Percentiles rank a stretch among this genome's conserved stretches.
phyloP scores from a whole-genome alignment of 306 rosid species.

The Vicia sativa region DNA sequence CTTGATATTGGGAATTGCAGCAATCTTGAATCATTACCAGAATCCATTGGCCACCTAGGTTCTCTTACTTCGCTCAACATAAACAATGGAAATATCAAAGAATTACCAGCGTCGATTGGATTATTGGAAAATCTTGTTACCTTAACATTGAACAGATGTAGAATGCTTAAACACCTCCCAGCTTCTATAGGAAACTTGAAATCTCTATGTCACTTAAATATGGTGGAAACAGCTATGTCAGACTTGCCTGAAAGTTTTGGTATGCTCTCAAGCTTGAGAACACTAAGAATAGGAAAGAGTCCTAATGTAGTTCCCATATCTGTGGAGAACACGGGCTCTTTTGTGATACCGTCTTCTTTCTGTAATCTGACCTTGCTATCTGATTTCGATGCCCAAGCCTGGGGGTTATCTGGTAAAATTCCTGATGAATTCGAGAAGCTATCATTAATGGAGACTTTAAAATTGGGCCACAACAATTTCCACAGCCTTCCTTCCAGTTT shows the following conservation, averaged over 20 bases:
- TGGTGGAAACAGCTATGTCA: constrained; percentile 52
- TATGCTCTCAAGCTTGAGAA: constrained; percentile 57
- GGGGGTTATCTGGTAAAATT: constrained; percentile 60
- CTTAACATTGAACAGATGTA: constrained; percentile 48
- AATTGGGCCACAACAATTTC: constrained; percentile 49
- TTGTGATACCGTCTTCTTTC: constrained; percentile 51
- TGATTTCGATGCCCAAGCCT: constrained; percentile 48
- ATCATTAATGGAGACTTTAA: constrained; percentile 48
- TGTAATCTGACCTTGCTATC: constrained; percentile 49
- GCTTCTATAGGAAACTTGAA: constrained; percentile 55
- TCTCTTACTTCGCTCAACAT: constrained; percentile 49
- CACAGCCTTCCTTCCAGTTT: constrained; percentile 67
- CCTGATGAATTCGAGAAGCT: constrained; percentile 62
- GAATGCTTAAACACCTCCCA: constrained; percentile 56
- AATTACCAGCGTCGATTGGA: constrained; percentile 56
- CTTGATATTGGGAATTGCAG: constrained; percentile 56
- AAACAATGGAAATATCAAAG: constrained; percentile 43
- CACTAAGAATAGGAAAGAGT: constrained; percentile 50
- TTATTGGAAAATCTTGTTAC: constrained; percentile 55
- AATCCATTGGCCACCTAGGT: constrained; percentile 52
- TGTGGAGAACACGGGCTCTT: background rate
- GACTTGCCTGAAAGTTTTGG: constrained; percentile 68
- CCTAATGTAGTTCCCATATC: constrained; percentile 3
- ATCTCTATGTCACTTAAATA: constrained; percentile 48
- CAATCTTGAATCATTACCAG: constrained; percentile 56